phyloP scores from a whole-genome alignment of 1,284 basidiomycete genomes.

The Rhodotorula sp. region DNA sequence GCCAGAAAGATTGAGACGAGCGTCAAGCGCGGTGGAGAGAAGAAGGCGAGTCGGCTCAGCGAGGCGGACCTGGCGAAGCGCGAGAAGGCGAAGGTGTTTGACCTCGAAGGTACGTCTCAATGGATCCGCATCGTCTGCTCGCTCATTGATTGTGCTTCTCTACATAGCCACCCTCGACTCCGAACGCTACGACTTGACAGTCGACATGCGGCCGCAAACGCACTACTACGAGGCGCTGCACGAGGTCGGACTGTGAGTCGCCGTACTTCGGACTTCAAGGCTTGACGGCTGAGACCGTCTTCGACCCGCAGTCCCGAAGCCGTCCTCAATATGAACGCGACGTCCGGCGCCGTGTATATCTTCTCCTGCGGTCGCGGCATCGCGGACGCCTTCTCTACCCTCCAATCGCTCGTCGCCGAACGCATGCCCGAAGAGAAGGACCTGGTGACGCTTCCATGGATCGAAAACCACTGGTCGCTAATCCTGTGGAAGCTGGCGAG shows the following conservation, averaged over 20 bases:
- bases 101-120: slow-evolving; percentile 17
- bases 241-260: slow-evolving; percentile 14
- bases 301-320: slow-evolving; percentile 22
- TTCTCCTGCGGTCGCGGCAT: slow-evolving; percentile 27
- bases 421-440: slow-evolving; percentile 55
- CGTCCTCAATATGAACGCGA: slow-evolving; percentile 32
- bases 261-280: too few species aligned
- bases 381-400: slow-evolving; percentile 19
- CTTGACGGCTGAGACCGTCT: neutral
- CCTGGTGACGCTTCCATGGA: slow-evolving; percentile 72
- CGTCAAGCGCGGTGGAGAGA: neutral
- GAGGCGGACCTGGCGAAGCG: neutral
- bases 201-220: slow-evolving; percentile 30
- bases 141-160: neutral
- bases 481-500: slow-evolving; percentile 94
- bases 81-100: slow-evolving; percentile 22
- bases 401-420: slow-evolving; percentile 16
- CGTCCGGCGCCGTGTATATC: slow-evolving; percentile 14
- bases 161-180: neutral
- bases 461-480: slow-evolving; percentile 84
- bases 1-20: neutral
- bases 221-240: slow-evolving; percentile 29
- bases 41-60: neutral
- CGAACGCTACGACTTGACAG: slow-evolving; percentile 7
- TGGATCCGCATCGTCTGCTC: neutral